Evolutionary conservation across 768 basidiomycete genomes (phyloP), one percentile per base, ranked within the genome.

Genomic region (Termitomyces sp.): DNA sequence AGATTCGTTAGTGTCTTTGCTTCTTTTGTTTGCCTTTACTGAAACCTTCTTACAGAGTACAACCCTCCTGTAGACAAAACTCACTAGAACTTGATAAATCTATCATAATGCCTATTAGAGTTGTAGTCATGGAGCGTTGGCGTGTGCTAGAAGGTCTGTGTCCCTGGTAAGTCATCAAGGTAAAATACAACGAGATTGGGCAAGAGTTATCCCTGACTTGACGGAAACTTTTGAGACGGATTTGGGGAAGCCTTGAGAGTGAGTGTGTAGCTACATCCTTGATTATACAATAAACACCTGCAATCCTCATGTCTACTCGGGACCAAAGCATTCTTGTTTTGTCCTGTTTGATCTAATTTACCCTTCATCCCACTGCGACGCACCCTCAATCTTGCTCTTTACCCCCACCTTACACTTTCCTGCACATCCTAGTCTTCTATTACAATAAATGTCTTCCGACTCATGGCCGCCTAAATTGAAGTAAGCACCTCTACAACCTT

Each of bases 401-500:
- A 53, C 37, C 53, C 16, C 20, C 27, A 9, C 27, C 30, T 54
- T n/a, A 50, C 20, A 12, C 11, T 27, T 18, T 15, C 4, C n/a
- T 54, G 39, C 39, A 42, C 52, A 53, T 30, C 24, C 53, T 46
- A 20, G 15, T 54, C 20, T 44, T 54, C 30, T 57, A 34, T 20
- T 47, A 57, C 30, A 61, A 39, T 52, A 31, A 54, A 89, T 90
- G 88, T 89, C 88, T 44, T 77, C 87, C 22, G 88, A 90, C 54
- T 86, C 88, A 15, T 91, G 89, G 89, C 89, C 89, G 7, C 89
- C 86, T 61, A 84, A 82, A 66, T 79, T 91, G 62, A 91, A 91
- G 89, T 91, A 63, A 65, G 82, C 59, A 41, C 46, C 56, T 47
- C 11, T 39, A 36, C 51, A 37, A 56, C 24, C 30, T 44, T 37